Evolutionary conservation across 1,284 basidiomycete genomes (phyloP), one percentile per base, ranked within the genome.

Genomic region (Rhodotorula sp.): DNA sequence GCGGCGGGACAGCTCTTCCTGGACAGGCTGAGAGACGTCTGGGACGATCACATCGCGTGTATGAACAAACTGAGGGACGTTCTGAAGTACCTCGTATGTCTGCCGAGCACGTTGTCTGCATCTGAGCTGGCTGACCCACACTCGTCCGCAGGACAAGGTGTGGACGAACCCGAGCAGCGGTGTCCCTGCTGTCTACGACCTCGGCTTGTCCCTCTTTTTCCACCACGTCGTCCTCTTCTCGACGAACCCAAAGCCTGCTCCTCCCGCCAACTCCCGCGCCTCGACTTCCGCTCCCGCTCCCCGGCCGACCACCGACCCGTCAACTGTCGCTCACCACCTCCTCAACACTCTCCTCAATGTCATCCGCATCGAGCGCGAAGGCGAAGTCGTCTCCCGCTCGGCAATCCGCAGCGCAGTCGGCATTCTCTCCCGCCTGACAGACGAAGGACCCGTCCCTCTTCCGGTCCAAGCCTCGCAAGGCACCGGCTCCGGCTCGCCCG

Each of bases 31-130:
- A 57, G 53, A 36, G 72, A 62, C 22, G 90, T 95, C 2, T 99
- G 96, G 95, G 91, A 95, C 70, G 94, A 98, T 79, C 95, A 99
- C 80, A 88, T 85, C 10, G 87, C 89, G 20, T 93, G 90, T 80
- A 92, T 98, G 90, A 84, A 86, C 54, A 93, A 94, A 79, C 81
- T 99, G 67, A 87, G 89, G 49, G 93, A 94, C 79, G 87, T 99
- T 47, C 84, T 99, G 75, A 92, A 91, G 78, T 99, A 99, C 80
- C 95, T 99, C 90, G 95, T 94, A 76, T 76, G 87, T 79, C 22
- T 30, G 36, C 15, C 15, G 8, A 9, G 8, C 39, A 47, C 30
- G 5, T 29, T 29, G 2, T 24, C 29, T 20, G 15, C n/a, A 20
- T 7, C 10, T 9, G 4, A n/a, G 36, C 44, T 30, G n/a, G 51